Conservation (phyloP, 345 rosid genomes). For the Physaria fendleri region DNA sequence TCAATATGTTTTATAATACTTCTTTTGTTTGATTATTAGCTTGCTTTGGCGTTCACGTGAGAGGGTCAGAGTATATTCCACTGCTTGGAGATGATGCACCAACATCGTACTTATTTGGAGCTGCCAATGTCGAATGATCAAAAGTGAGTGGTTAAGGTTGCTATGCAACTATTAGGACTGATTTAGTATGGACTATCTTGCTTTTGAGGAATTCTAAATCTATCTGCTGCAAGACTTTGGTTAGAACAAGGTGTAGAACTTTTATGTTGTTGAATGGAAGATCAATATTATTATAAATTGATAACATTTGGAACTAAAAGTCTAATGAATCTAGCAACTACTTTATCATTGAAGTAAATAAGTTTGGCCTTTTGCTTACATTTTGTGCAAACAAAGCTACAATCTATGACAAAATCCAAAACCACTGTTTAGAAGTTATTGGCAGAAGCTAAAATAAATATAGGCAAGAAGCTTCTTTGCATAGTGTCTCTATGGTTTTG, state of each 20-base stretch:
- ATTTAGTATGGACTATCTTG: conserved; percentile 1
- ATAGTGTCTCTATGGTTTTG: conserved; percentile 39
- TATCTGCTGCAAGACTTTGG: not conserved
- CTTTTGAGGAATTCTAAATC: not conserved
- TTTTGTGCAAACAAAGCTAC: not conserved
- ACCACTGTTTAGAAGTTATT: conserved; percentile 28
- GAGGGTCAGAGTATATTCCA: conserved; percentile 78
- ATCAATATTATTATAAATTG: not conserved
- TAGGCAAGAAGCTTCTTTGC: conserved; percentile 36
- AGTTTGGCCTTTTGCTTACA: not conserved
- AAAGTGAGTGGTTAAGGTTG: conserved; percentile 26
- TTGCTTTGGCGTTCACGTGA: conserved; percentile 78
- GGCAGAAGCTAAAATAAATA: conserved; percentile 23
- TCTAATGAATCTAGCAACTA: not conserved
- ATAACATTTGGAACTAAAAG: not conserved
- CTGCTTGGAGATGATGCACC: conserved; percentile 55
- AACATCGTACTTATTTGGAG: conserved; percentile 41
- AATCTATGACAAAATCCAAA: conserved; percentile 11
- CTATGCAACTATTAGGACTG: not conserved
- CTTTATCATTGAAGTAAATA: not conserved
- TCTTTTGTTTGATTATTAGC: conserved; percentile 38
- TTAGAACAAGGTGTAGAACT: not conserved
- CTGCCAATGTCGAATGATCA: conserved; percentile 42
- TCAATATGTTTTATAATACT: not conserved
- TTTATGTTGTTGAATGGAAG: not conserved